phyloP scores from a whole-genome alignment of 805 yeast species.

The Nakazawaea anatomiae region DNA sequence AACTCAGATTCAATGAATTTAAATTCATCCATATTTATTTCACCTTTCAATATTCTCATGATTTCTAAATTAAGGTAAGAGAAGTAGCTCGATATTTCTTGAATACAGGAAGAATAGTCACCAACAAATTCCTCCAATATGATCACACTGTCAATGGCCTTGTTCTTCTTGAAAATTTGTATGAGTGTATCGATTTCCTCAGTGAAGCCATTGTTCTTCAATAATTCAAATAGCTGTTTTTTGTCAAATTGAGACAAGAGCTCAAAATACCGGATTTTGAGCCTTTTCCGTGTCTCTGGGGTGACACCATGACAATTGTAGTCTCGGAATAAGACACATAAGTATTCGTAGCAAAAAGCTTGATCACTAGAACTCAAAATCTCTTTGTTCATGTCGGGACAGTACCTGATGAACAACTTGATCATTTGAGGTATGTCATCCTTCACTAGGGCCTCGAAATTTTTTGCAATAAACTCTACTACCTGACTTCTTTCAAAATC shows the following conservation, averaged over 20 bases:
- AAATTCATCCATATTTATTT: slow-evolving; percentile 9
- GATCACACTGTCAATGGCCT: slow-evolving; percentile 27
- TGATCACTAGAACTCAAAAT: slow-evolving; percentile 26
- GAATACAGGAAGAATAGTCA: slow-evolving; percentile 26
- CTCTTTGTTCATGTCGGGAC: slow-evolving; percentile 33
- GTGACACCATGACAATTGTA: slow-evolving; percentile 12
- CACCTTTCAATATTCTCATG: slow-evolving; percentile 14
- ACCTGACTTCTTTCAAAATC: slow-evolving; percentile 17
- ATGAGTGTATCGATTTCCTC: slow-evolving; percentile 10
- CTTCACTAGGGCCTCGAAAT: slow-evolving; percentile 20
- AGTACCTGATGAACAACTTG: slow-evolving; percentile 26
- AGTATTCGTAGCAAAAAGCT: slow-evolving; percentile 25
- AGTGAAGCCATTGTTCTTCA: not conserved
- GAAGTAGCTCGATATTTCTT: slow-evolving; percentile 17
- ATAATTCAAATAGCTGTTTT: slow-evolving; percentile 12
- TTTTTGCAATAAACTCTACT: slow-evolving; percentile 18
- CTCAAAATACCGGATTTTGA: slow-evolving; percentile 19
- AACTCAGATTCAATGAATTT: slow-evolving; percentile 21
- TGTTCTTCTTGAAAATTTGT: slow-evolving; percentile 17
- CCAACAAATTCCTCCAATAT: slow-evolving; percentile 21
- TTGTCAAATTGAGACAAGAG: slow-evolving; percentile 20
- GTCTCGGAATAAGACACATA: slow-evolving; percentile 24
- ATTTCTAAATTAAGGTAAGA: slow-evolving; percentile 15
- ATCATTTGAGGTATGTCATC: slow-evolving; percentile 32
- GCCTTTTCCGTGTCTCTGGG: slow-evolving; percentile 10